Evolutionary conservation across 2,329 filamentous ascomycete genomes (phyloP), one percentile per base, ranked within the genome.

Genomic region (Gnomoniopsis smithogilvyi): DNA sequence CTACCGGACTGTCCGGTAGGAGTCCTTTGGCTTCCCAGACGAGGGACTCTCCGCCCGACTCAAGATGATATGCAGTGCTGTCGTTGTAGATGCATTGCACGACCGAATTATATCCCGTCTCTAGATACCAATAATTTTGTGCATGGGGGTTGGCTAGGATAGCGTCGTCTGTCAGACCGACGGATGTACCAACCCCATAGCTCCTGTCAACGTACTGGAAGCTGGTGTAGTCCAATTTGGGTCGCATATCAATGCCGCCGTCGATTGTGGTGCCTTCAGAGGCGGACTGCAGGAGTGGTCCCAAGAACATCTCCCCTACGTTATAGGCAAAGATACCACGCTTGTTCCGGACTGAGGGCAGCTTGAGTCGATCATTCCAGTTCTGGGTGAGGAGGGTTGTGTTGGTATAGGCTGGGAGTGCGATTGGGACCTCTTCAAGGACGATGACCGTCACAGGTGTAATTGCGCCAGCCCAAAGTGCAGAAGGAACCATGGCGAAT

Each of bases 391-490:
- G 19, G 15, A 36, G 19, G 17, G 30, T 43, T 21, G 33, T 53
- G 21, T 43, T 41, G 17, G 26, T n/a, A 19, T 53, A 53, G 8
- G 51, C 41, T 22, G 51, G 51, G 12, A 53, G 8, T 41, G 15
- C 24, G n/a, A 53, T 38, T 41, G 15, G 33, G n/a, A 10, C 33
- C 17, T 15, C n/a, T 41, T 36, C 21, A 15, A 33, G 10, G 51
- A 53, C 53, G 15, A 48, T 21, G 43, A 49, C 41, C 38, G 33
- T 21, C 7, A 49, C 53, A 34, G 53, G 53, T 3, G 53, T 55
- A n/a, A 55, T 46, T 15, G 53, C 53, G 24, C 38, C 53, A 14
- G 53, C 45, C 53, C 53, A 55, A 41, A 55, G 53, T 12, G 53
- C 30, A 8, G 53, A 15, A n/a, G 45, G 41, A 14, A 55, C 14